Evolutionary conservation across 352 stramenopile species (phyloP), one percentile per base, ranked within the genome.

Genomic region (Pythium scleroteichum): DNA sequence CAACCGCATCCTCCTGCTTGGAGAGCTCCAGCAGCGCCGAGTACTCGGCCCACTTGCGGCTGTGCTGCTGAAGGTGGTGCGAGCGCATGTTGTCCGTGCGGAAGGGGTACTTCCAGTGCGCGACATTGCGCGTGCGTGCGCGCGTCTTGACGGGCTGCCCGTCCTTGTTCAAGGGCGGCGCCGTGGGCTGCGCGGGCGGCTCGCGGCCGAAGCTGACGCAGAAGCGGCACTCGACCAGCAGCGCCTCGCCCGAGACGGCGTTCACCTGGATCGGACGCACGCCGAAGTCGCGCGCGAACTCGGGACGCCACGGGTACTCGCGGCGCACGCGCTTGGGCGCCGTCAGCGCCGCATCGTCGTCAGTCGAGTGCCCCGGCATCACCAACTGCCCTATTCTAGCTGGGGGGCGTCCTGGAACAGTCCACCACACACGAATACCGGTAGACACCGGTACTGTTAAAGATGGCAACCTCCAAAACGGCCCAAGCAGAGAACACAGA

Each of bases 1-100:
- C 39, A 6, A 20, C n/a, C 29, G 40, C 39, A 4, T 63, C 29
- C 33, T 73, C 52, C 29, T 68, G 38, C 64, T 65, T 65, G 52
- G 48, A 52, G 20, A 56, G 63, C 33, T 59, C 27, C 53, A 77
- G 55, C 38, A 82, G 55, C 39, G 52, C 54, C 38, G 24, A 23
- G 62, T 79, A 82, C 52, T 48, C 50, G 7, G 12, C 16, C 69
- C 71, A 82, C 55, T 69, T 75, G 39, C 20, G 41, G 48, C 60
- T 42, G 17, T 82, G 73, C 55, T 79, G 70, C 45, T 64, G 62
- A n/a, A 63, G 20, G 56, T 69, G 69, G 68, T 82, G 71, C 53
- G 62, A 68, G 17, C 66, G 68, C 52, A 82, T 75, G 62, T 79
- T 79, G 54, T 79, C 73, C 16, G 71, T 56, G 26, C 71, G 73